These are phyloP conservation scores for Backusella morwellensis DNA, from an alignment of 192 early-diverging fungal species.

Conservation along the genomic window DNA sequence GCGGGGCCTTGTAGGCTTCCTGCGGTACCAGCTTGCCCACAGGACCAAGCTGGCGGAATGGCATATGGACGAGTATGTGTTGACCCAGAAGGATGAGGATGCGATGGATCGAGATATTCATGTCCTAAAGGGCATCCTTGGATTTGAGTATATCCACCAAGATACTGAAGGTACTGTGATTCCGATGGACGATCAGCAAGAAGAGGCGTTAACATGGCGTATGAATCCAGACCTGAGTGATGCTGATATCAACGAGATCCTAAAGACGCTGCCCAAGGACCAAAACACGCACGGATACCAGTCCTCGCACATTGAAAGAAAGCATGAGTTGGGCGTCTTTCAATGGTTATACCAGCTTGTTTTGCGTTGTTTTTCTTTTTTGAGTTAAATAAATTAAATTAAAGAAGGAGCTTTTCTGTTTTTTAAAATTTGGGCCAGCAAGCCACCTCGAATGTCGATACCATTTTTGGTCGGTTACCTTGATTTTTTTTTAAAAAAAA, in stretches of 20 bases:
- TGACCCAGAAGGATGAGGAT: slow-evolving; percentile 23
- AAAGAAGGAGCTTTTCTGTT: neutral
- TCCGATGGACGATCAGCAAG: neutral
- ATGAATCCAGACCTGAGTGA: slow-evolving; percentile 11
- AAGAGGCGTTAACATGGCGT: neutral
- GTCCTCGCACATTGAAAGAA: neutral
- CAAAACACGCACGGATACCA: neutral
- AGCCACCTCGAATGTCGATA: neutral
- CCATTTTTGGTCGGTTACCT: neutral
- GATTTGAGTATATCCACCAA: neutral
- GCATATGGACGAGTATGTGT: slow-evolving; percentile 6
- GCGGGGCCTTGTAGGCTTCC: neutral
- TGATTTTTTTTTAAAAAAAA: neutral
- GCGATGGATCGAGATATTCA: neutral
- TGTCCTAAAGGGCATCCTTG: slow-evolving; percentile 1
- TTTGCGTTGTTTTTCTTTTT: neutral
- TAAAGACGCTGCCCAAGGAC: neutral
- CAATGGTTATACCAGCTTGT: neutral
- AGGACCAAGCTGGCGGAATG: slow-evolving; percentile 5
- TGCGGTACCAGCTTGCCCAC: slow-evolving; percentile 1
- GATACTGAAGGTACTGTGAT: neutral
- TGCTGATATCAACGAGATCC: neutral
- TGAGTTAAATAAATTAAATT: neutral
- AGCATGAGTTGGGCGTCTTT: neutral
- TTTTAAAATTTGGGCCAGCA: neutral